Percentiles rank a stretch among this genome's conserved stretches.
Conservation (phyloP, 2,329 filamentous ascomycete genomes). For the Chaetomiaceae sp. region DNA sequence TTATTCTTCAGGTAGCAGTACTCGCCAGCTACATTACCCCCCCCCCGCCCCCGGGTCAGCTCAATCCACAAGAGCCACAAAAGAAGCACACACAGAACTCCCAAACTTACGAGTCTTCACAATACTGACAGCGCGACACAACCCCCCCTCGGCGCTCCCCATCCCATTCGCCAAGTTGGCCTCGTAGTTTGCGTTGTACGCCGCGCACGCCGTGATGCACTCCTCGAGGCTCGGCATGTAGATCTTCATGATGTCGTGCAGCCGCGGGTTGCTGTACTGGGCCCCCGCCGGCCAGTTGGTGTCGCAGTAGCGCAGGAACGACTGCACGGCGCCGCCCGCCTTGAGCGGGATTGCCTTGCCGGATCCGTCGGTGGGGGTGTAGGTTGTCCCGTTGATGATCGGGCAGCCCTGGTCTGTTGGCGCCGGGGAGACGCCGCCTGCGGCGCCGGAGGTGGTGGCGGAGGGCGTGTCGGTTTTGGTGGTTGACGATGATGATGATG, state of each 20-base stretch:
- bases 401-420: constrained; percentile 23
- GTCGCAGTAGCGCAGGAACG: constrained; percentile 20
- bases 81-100: background rate
- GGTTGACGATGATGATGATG: too few species aligned
- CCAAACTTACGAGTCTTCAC: constrained; percentile 18
- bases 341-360: background rate
- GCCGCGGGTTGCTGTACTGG: constrained; percentile 15
- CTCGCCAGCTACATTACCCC: constrained; percentile 13
- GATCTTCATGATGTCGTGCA: constrained; percentile 23
- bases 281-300: constrained; percentile 21
- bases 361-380: constrained; percentile 14
- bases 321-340: background rate
- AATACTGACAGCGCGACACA: constrained; percentile 13
- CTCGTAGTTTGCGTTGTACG: constrained; percentile 14
- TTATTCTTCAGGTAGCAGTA: constrained; percentile 26
- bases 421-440: constrained; percentile 12
- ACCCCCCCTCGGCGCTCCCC: background rate
- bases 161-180: background rate
- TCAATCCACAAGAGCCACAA: background rate
- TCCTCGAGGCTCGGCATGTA: constrained; percentile 22
- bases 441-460: background rate
- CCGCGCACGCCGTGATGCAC: constrained; percentile 23
- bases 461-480: background rate
- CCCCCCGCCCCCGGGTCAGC: background rate
- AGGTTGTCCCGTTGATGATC: constrained; percentile 18